Base-by-base conservation (phyloP, 2,329 filamentous ascomycete species). In the Aspergillus sp. region DNA sequence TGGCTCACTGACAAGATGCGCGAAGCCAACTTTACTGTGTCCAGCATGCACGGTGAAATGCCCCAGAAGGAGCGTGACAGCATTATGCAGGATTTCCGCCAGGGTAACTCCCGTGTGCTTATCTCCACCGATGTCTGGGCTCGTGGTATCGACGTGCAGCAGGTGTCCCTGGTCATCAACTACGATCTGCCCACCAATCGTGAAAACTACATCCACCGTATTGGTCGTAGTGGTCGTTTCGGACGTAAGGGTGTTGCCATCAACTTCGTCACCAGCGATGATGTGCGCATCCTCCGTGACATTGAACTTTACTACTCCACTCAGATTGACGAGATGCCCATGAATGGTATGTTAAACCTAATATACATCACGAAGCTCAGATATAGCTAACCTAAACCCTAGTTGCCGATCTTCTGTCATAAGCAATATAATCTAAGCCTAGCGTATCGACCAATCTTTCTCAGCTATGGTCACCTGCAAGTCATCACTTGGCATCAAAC, bases 1-100 rank as follows among this genome's bases (percentile, higher is more conserved):
- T 99, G 95, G 95, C 82, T 99, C 62, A 98, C 95, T 4, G 95
- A 99, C 81, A 99, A 99, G 84, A 96, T 99, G 91, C 90, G 92
- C 65, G 95, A 97, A 77, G 92, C 92, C 71, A 97, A 99, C 81
- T 99, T 99, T 78, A 99, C 95, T 0, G 95, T 99, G 67, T 96
- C 91, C 70, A 94, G 91, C 70, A 99, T 99, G 95, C 95, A 99
- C 75, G 95, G 95, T 68, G 95, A 99, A 72, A 99, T 99, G 95
- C 92, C 93, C 23, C 95, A 99, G 77, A 95, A 95, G 80, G 93
- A 98, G 79, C 89, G 95, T 70, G 95, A 99, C 81, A 94, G 91
- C 78, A 99, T 99, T 74, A 99, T 99, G 95, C 91, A 96, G 76
- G 95, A 99, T 73, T 99, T 99, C 82, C 86, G 95, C 67, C 93